A percentile compares a stretch with the other conserved stretches of the same genome.
Evolutionary conservation across 208 protist genomes (phyloP).

Genomic region (Trypanosoma conorhini): DNA sequence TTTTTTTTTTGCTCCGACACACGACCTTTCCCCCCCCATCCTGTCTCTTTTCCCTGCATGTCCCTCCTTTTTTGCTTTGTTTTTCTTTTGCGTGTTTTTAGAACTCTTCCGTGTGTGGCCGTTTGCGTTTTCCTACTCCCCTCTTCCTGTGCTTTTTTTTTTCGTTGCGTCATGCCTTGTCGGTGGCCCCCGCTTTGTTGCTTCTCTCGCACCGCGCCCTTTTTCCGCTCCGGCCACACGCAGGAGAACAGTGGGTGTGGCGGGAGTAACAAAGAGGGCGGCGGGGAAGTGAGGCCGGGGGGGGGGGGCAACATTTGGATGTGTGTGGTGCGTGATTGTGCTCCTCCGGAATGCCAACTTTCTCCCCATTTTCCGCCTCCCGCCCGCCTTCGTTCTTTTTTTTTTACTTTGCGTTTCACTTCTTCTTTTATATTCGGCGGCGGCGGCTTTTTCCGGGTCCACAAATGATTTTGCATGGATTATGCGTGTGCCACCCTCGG

Average conservation of each 20-base stretch:
- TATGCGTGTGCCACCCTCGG: too few relatives aligned
- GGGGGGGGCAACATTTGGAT: neutral
- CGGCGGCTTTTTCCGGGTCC: too few relatives aligned
- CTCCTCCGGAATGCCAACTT: neutral
- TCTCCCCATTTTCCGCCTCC: too few relatives aligned
- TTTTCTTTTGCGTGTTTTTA: neutral
- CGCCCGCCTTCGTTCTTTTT: neutral
- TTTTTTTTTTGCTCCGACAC: too few relatives aligned
- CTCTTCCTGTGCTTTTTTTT: neutral
- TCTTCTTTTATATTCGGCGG: neutral
- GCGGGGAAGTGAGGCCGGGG: neutral
- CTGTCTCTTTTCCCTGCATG: constrained; percentile 15
- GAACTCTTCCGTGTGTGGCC: neutral
- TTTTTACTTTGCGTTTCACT: neutral
- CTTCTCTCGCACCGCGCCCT: too few relatives aligned
- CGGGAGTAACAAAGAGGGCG: too few relatives aligned
- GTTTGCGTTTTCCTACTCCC: too few relatives aligned
- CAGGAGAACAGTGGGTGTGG: too few relatives aligned
- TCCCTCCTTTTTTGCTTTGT: constrained; percentile 14
- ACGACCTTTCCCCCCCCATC: neutral
- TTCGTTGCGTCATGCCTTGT: too few relatives aligned
- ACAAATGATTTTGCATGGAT: too few relatives aligned
- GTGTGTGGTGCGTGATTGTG: neutral
- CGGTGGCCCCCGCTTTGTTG: too few relatives aligned
- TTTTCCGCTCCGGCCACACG: too few relatives aligned